These are phyloP conservation scores for Blastobotrys buckinghamii DNA, from an alignment of 1,139 yeast genomes.

Conservation along the genomic window DNA sequence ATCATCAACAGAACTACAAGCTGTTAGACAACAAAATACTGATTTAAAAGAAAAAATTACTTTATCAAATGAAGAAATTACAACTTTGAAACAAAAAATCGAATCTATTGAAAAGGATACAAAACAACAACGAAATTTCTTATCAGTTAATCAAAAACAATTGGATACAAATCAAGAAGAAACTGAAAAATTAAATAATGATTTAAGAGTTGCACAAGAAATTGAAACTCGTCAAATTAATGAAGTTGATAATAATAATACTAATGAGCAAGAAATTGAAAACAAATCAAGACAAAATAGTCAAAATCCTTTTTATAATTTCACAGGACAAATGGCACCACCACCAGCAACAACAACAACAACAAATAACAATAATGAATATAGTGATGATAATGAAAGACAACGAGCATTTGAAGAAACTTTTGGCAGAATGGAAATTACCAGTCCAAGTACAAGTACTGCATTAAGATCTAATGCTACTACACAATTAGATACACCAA, in stretches of 20 bases:
- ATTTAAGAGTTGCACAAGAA: slow-evolving; percentile 14
- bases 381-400: slow-evolving; percentile 1
- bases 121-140: slow-evolving; percentile 55
- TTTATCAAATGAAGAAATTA: slow-evolving; percentile 58
- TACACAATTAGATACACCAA: slow-evolving; percentile 46
- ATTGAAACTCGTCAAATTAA: neutral
- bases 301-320: slow-evolving; percentile 23
- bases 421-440: slow-evolving; percentile 25
- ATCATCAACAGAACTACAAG: slow-evolving; percentile 53
- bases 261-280: neutral
- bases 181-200: slow-evolving; percentile 41
- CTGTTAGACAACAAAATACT: slow-evolving; percentile 60
- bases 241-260: neutral
- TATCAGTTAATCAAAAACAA: slow-evolving; percentile 64
- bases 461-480: slow-evolving; percentile 38
- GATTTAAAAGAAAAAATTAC: slow-evolving; percentile 61
- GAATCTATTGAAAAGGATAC: slow-evolving; percentile 48
- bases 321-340: slow-evolving; percentile 23
- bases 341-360: slow-evolving; percentile 17
- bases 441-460: slow-evolving; percentile 26
- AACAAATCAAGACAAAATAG: slow-evolving; percentile 13
- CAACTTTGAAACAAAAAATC: slow-evolving; percentile 51
- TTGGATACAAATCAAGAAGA: slow-evolving; percentile 51
- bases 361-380: neutral
- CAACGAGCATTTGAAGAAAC: slow-evolving; percentile 25